Evolutionary conservation across 1,284 basidiomycete species (phyloP), one percentile per base, ranked within the genome.

Genomic region (Gymnopus androsaceus): DNA sequence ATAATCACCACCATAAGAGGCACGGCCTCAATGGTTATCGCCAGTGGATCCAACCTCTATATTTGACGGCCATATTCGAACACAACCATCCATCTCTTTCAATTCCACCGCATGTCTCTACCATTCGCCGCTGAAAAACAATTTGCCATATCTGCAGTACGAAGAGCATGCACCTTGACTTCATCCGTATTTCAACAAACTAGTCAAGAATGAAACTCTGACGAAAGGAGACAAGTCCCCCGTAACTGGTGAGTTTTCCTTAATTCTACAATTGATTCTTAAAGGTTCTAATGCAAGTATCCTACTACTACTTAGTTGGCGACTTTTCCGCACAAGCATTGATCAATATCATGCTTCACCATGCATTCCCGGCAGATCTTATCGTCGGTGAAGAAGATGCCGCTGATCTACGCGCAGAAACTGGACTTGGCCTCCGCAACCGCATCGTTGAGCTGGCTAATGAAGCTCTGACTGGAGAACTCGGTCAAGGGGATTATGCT

Each of bases 381-480:
- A 94, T 99, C 67, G 89, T 99, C 33, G 96, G 95, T 30, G 97
- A 99, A 73, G 96, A 99, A 73, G 94, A 98, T 69, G 87, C 95
- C 0, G 78, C 82, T 0, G 93, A 95, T 60, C 73, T 98, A 7
- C 83, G 90, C 9, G 67, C 67, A 2, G 80, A 80, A 15, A 73
- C 75, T 6, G 81, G 79, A 30, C 72, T 70, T 14, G 72, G 70
- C 0, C 73, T 97, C 57, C 72, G 86, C 27, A 76, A 83, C 25
- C 83, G 92, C 48, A 91, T 99, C 54, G 80, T 93, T 42, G 72
- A 81, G 28, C 85, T 98, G 28, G 92, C 94, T 6, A 95, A 94
- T 66, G 89, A 94, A 49, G 86, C 92, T 0, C 77, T 98, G 48
- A 75, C 69, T 21, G 79, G 78, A 30, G 80, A 81, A 38, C 81